Conservation (phyloP, 306 rosid genomes). For the Arachis hypogaea region DNA sequence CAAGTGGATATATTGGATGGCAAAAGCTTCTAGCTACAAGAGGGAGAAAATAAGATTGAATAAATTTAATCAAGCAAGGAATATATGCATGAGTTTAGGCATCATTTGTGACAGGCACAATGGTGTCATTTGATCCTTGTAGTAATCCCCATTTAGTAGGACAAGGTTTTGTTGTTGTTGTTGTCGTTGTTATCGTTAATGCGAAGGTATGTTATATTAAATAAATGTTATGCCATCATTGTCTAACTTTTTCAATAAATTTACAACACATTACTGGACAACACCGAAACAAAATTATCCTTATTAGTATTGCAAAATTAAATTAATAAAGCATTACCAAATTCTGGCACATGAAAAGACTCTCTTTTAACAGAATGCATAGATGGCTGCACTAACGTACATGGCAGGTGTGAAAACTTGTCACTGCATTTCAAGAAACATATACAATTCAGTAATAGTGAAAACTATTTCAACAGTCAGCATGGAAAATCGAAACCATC, state of each 20-base stretch:
- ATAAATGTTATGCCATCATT: constrained; percentile 13
- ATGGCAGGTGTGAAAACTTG: constrained; percentile 80
- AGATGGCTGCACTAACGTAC: constrained; percentile 88
- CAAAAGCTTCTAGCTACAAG: constrained; percentile 80
- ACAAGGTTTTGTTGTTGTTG: no score
- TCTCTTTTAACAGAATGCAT: constrained; percentile 56
- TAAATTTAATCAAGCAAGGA: constrained; percentile 30
- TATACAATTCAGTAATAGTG: constrained; percentile 27
- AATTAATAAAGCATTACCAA: constrained; percentile 58
- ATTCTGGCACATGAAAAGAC: constrained; percentile 60
- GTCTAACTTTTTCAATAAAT: constrained; percentile 8
- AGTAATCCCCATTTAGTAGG: no score
- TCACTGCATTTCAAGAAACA: constrained; percentile 66
- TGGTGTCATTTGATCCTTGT: no score
- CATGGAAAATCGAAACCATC: constrained; percentile 9
- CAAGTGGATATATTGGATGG: constrained; percentile 90
- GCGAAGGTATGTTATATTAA: neutral
- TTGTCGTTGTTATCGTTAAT: no score
- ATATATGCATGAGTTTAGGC: neutral
- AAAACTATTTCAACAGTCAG: neutral
- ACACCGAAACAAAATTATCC: neutral
- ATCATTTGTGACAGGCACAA: no score
- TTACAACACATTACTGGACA: neutral
- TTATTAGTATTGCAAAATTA: neutral
- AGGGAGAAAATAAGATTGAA: constrained; percentile 26